Evolutionary conservation across 2,329 filamentous ascomycete genomes (phyloP), one percentile per base, ranked within the genome.

Genomic region (Nothomitra cinnamomea): DNA sequence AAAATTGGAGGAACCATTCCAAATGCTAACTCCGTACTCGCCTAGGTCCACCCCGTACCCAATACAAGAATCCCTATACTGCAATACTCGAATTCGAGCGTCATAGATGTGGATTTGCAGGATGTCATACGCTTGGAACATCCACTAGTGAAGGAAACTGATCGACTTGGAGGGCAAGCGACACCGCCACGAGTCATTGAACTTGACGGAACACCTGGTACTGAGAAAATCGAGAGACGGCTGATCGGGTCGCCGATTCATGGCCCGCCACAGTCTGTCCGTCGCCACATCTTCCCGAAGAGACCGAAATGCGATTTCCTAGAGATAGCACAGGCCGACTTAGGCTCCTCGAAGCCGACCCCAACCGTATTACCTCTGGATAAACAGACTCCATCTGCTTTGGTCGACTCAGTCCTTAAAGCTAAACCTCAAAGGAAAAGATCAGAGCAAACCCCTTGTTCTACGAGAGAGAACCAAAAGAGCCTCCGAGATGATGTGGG

Each of bases 41-140:
- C 10, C 24, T 49, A 49, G 45, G 45, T 49, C 10, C 24, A 49
- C 25, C 45, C 45, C 12, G n/a, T 35, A 3, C 45, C 45, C 12
- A 49, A 49, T 28, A 35, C 45, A 28, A 49, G 45, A 49, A 49
- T 49, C 2, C 45, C 45, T 7, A 35, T 49, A n/a, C 24, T 49
- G 5, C 25, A 19, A 24, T 24, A 10, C 13, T 49, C 45, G 2
- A 24, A 49, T 10, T 28, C 45, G 7, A 49, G 28, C n/a, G 19
- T 49, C 24, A 32, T 32, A 22, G 15, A 24, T 49, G 32, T 49
- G 5, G 5, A 17, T 35, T 22, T 49, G 15, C 45, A 19, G 15
- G 28, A 22, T 12, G 21, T 15, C 25, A 35, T 49, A 49, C 45
- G 45, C 24, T 22, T 49, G 25, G 45, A 49, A 28, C 25, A 49